phyloP scores from a whole-genome alignment of 352 stramenopile genomes.

The Globisporangium perplexum region DNA sequence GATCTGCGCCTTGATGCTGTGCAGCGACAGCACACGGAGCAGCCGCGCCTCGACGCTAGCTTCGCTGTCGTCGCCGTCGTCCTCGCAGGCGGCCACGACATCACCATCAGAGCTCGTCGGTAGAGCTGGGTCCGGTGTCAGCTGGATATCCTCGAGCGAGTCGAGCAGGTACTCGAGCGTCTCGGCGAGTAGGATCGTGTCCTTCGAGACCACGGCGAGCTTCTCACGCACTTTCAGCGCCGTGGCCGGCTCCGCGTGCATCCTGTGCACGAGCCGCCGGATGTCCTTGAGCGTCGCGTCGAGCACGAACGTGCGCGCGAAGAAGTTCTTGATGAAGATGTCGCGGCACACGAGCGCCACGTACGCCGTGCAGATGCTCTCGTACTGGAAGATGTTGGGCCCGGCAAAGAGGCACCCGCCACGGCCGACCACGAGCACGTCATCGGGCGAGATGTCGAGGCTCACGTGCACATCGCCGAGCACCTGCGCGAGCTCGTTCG shows the following conservation, averaged over 20 bases:
- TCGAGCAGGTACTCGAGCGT: slow-evolving; percentile 95
- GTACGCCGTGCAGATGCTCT: slow-evolving; percentile 94
- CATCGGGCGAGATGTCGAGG: slow-evolving; percentile 93
- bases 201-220: slow-evolving; percentile 89
- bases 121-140: not conserved
- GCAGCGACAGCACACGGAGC: slow-evolving; percentile 91
- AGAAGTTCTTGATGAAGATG: slow-evolving; percentile 98
- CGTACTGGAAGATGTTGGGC: slow-evolving; percentile 94
- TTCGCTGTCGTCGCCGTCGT: slow-evolving; percentile 25
- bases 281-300: slow-evolving; percentile 95
- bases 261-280: slow-evolving; percentile 84
- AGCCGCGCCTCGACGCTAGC: slow-evolving; percentile 41
- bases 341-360: slow-evolving; percentile 95
- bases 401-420: slow-evolving; percentile 92
- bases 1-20: slow-evolving; percentile 84
- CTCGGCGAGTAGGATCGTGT: slow-evolving; percentile 95
- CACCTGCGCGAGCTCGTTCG: slow-evolving; percentile 95
- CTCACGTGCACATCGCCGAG: slow-evolving; percentile 92
- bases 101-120: not conserved
- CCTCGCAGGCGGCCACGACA: not conserved
- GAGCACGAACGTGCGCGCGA: slow-evolving; percentile 94
- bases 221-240: slow-evolving; percentile 87
- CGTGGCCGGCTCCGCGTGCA: slow-evolving; percentile 81
- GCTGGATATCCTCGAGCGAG: slow-evolving; percentile 88
- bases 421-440: slow-evolving; percentile 94